Percentiles rank a stretch among this genome's conserved stretches.
phyloP scores from a whole-genome alignment of 805 yeast genomes.

The Barnettozyma siamensis region DNA sequence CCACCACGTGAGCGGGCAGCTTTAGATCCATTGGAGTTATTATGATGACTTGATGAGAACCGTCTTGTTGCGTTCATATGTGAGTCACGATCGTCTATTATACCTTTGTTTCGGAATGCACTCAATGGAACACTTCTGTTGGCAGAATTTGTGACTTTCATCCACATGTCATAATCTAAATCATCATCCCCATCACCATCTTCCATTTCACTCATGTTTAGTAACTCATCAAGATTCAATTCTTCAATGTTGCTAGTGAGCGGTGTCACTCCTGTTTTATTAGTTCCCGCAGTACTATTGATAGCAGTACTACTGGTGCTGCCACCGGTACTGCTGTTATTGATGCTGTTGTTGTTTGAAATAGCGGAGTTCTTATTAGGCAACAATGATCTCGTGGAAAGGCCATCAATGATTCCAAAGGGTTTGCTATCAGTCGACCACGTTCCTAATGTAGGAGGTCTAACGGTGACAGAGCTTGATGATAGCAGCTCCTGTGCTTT shows the following conservation, averaged over 20 bases:
- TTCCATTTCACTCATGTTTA: slow-evolving; percentile 84
- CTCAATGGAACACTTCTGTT: slow-evolving; percentile 69
- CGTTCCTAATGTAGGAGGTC: slow-evolving; percentile 90
- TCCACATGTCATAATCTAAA: slow-evolving; percentile 30
- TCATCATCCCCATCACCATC: slow-evolving; percentile 50
- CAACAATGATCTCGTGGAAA: slow-evolving; percentile 76
- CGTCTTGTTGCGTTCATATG: slow-evolving; percentile 25
- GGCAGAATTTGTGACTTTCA: slow-evolving; percentile 31
- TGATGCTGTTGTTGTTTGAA: background rate
- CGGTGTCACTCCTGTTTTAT: slow-evolving; percentile 15
- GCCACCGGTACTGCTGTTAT: background rate
- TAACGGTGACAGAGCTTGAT: slow-evolving; percentile 72
- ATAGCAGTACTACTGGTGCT: slow-evolving; percentile 2
- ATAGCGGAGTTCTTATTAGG: slow-evolving; percentile 28
- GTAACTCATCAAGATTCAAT: slow-evolving; percentile 67
- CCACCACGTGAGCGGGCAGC: slow-evolving; percentile 1
- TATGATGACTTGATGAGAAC: slow-evolving; percentile 11
- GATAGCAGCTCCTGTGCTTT: slow-evolving; percentile 92
- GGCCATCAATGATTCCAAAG: slow-evolving; percentile 91
- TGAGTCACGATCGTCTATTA: slow-evolving; percentile 27
- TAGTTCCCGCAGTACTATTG: slow-evolving; percentile 4
- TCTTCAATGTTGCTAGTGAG: slow-evolving; percentile 32
- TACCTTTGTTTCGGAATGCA: slow-evolving; percentile 82
- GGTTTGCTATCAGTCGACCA: slow-evolving; percentile 86
- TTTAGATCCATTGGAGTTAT: background rate